These are phyloP conservation scores for Ceriops tagal DNA, from an alignment of 345 rosid species.

Conservation along the genomic window DNA sequence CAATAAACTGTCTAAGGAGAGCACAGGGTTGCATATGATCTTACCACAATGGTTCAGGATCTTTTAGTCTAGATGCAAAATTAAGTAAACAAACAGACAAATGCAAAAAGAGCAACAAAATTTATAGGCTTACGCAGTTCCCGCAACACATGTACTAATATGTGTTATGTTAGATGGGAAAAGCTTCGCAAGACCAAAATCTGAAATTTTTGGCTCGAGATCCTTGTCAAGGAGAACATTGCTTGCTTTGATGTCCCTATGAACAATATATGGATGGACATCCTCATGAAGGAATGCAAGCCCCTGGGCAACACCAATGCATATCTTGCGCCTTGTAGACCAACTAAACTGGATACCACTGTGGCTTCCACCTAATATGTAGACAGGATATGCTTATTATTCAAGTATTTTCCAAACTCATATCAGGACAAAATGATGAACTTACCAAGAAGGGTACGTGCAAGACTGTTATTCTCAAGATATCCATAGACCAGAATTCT, in stretches of 20 bases:
- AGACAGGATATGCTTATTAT: conserved; percentile 2
- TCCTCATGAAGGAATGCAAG: conserved; percentile 73
- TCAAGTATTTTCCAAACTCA: conserved; percentile 6
- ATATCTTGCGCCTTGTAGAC: conserved; percentile 45
- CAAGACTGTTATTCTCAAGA: conserved; percentile 69
- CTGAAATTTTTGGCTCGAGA: conserved; percentile 62
- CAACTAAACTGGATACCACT: conserved; percentile 52
- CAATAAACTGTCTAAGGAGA: conserved; percentile 1
- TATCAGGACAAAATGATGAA: neutral
- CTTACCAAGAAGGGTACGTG: conserved; percentile 62
- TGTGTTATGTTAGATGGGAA: conserved; percentile 59
- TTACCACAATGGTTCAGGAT: neutral
- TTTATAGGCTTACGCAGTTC: conserved; percentile 51
- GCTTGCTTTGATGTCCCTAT: conserved; percentile 78
- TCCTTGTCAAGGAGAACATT: conserved; percentile 58
- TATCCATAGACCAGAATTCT: conserved; percentile 67
- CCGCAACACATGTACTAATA: conserved; percentile 68
- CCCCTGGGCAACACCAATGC: conserved; percentile 64
- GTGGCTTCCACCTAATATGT: conserved; percentile 35
- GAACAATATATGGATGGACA: conserved; percentile 54
- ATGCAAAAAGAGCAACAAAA: neutral
- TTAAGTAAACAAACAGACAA: neutral
- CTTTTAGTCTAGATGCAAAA: neutral
- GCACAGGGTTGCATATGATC: conserved; percentile 1
- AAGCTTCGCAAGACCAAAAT: conserved; percentile 77